phyloP scores from a whole-genome alignment of 805 yeast genomes.

The Saccharomyces mikatae region DNA sequence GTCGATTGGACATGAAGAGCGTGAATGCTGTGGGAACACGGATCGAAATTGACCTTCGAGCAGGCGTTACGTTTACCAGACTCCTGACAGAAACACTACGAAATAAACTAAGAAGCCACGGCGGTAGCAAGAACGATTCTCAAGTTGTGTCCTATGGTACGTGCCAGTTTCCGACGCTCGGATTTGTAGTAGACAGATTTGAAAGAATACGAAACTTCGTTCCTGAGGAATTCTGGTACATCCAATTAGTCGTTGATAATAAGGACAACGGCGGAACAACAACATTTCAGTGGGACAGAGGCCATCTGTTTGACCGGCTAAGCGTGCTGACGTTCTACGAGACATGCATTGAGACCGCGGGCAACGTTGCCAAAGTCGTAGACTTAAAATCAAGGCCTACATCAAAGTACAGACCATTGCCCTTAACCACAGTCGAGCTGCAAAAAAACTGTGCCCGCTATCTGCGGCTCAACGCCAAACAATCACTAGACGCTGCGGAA shows the following conservation, averaged over 20 bases:
- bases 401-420: slow-evolving; percentile 73
- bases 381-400: slow-evolving; percentile 55
- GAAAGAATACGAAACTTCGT: slow-evolving; percentile 62
- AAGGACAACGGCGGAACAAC: slow-evolving; percentile 30
- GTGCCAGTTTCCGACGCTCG: slow-evolving; percentile 95
- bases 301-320: slow-evolving; percentile 64
- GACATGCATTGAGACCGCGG: slow-evolving; percentile 42
- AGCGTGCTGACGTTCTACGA: slow-evolving; percentile 59
- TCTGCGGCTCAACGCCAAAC: slow-evolving; percentile 73
- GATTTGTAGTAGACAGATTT: slow-evolving; percentile 90
- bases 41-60: slow-evolving; percentile 77
- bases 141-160: slow-evolving; percentile 65
- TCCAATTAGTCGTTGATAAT: slow-evolving; percentile 46
- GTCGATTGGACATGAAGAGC: slow-evolving; percentile 51
- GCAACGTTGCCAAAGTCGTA: slow-evolving; percentile 43
- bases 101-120: slow-evolving; percentile 14
- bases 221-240: slow-evolving; percentile 75
- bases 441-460: slow-evolving; percentile 77
- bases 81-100: slow-evolving; percentile 48
- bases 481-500: slow-evolving; percentile 73
- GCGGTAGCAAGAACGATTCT: neutral
- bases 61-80: slow-evolving; percentile 86
- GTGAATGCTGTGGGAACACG: slow-evolving; percentile 83
- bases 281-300: slow-evolving; percentile 63
- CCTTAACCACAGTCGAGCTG: slow-evolving; percentile 87